Evolutionary conservation across 2,329 filamentous ascomycete genomes (phyloP), one percentile per base, ranked within the genome.

Genomic region (Coniochaeta sp.): DNA sequence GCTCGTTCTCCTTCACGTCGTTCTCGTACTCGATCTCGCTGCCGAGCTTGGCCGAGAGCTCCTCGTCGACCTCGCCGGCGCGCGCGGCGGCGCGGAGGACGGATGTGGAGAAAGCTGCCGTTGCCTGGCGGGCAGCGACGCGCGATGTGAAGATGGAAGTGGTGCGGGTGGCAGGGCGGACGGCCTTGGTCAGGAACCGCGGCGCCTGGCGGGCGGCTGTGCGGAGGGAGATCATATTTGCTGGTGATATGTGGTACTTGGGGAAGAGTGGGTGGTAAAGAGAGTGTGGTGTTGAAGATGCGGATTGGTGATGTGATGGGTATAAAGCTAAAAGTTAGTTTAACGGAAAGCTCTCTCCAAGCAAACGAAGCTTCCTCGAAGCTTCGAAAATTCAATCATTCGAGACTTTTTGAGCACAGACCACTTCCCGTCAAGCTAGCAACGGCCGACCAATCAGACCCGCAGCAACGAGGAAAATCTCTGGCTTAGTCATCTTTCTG

Each of bases 21-120:
- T 83, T 82, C 79, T 97, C 94, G 65, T 95, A 84, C 68, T 83
- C 74, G 59, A 95, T 77, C 75, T 96, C 91, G 65, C 83, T 85
- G 58, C 89, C 82, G 48, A 99, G 82, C 81, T 97, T 97, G 54
- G 84, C 82, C 35, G 85, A 81, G 51, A 99, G 84, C 72, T 96
- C 90, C 58, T 86, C 77, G 64, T 95, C 89, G 56, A 80, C 81
- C 66, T 81, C 77, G 48, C 65, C 66, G 38, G 65, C 61, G 16
- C n/a, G n/a, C n/a, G 71, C 59, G 4, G 71, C 67, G 52, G 68
- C 67, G 57, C 76, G 72, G 55, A 74, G 58, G 22, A 67, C 56
- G 2, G 73, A 71, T 16, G 75, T 76, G 26, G 78, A 80, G 63
- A 81, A 81, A 3, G 45, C 45, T 49, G 72, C 67, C 12, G 38